Evolutionary conservation across 495 filamentous ascomycete genomes (phyloP), one percentile per base, ranked within the genome.

Genomic region (Annulohypoxylon moriforme): DNA sequence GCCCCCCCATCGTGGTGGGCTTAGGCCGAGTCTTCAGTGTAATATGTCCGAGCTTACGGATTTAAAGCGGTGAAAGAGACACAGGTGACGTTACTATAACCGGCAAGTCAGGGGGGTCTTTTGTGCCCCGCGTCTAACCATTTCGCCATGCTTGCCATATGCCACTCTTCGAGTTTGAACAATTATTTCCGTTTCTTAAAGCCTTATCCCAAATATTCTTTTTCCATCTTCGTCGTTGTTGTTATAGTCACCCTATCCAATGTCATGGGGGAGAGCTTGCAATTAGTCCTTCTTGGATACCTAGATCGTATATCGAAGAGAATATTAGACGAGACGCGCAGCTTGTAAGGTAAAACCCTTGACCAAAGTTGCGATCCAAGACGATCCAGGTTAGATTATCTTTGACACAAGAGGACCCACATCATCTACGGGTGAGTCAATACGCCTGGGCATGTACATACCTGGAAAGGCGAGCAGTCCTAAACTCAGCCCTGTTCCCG

Each of bases 81-180:
- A 34, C 50, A 31, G 31, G 50, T 31, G n/a, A 50, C 20, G 18
- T 27, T 13, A 34, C 27, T 18, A 33, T 10, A 34, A 34, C 7
- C 6, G 29, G 29, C 20, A 33, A 29, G 50, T 44, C 40, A 60
- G 58, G 34, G 58, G 58, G n/a, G 18, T 14, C 5, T 40, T 16
- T 14, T 16, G 53, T 67, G 64, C 64, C 64, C 64, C 64, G 64
- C 64, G 64, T 60, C 64, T 60, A 60, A 42, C 55, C 42, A 67
- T 42, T 42, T 42, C 10, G 14, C 38, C 38, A 42, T 42, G 4
- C 9, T 5, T 44, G 40, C 36, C 36, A 40, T 44, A 18, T 47
- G 42, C 47, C 66, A 33, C 50, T 53, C 27, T 53, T 53, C 50
- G 5, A 52, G 16, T 20, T 49, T 0, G 3, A 20, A 13, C 40